These are phyloP conservation scores for Ascochyta clinopodiicola DNA, from an alignment of 2,329 filamentous ascomycete species.

Conservation along the genomic window DNA sequence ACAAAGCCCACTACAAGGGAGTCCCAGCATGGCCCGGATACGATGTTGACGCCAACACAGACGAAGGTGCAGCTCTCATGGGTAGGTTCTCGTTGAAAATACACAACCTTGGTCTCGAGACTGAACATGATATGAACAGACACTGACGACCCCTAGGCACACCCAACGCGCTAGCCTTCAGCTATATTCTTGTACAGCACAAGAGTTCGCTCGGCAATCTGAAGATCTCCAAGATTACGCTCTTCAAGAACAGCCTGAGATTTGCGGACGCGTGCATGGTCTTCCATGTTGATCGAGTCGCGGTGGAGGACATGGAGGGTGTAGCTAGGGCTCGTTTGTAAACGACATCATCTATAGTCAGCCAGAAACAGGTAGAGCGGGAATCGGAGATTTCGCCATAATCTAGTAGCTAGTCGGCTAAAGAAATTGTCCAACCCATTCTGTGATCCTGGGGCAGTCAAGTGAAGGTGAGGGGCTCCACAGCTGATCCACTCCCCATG, in stretches of 20 bases:
- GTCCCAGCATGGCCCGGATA: constrained; percentile 9
- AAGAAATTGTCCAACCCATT: not conserved
- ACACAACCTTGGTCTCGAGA: not conserved
- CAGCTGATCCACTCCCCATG: not conserved
- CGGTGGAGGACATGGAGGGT: not conserved
- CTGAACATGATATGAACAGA: not conserved
- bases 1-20: not conserved
- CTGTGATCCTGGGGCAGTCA: not conserved
- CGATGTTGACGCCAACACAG: not conserved
- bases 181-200: constrained; percentile 14
- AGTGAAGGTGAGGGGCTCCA: not conserved
- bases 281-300: constrained; percentile 2
- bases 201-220: constrained; percentile 11
- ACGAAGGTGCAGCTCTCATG: constrained; percentile 5
- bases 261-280: constrained; percentile 10
- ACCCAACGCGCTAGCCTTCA: constrained; percentile 13
- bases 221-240: constrained; percentile 6
- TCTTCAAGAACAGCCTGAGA: constrained; percentile 8
- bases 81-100: not conserved
- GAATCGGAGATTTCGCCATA: not conserved
- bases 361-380: not conserved
- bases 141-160: constrained; percentile 2
- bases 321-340: not conserved
- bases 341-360: not conserved
- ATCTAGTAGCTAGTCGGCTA: not conserved